Base-by-base conservation (phyloP, 2,329 filamentous ascomycete genomes). In the Exophiala oligosperma region DNA sequence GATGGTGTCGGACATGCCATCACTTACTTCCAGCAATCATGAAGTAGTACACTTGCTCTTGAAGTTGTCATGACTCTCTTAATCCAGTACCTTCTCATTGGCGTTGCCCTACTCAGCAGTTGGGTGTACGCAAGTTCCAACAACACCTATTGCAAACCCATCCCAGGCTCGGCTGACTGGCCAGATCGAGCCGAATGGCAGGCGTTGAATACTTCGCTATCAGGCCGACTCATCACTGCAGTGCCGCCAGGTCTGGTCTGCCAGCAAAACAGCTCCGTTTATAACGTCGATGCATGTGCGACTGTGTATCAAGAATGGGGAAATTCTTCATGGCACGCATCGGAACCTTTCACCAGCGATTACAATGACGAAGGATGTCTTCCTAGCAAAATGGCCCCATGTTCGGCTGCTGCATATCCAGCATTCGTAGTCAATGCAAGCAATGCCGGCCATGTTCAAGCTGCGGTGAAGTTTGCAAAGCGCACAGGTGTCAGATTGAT, bases 291-390 rank as follows among this genome's bases (percentile, higher is more conserved):
- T 1, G 52, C 67, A 4, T 81, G 79, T 57, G 53, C 64, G 14
- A 52, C 52, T 9, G 64, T 74, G 7, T 57, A 65, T 51, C 57
- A 64, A 47, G 66, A 64, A 49, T 76, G 73, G 73, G 29, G 24
- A n/a, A 72, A 67, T 40, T 67, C 70, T 46, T 68, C 70, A 12
- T 77, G 73, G 63, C 74, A 79, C 67, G 63, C 69, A 7, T 59
- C 62, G 11, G 65, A 77, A 60, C 75, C 75, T 14, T 77, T 56
- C 74, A 73, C 50, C 67, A 66, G 60, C 65, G 77, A 79, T 50
- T 81, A 72, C 67, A 74, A 74, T 58, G 81, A 83, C 64, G 79
- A 79, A 68, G 76, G 79, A 11, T 83, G 81, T 66, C 71, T 82
- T 41, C 80, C 80, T 6, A 50, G 50, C 35, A 32, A 59, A 14